phyloP scores from a whole-genome alignment of 345 rosid genomes.

The Bretschneidera sinensis region DNA sequence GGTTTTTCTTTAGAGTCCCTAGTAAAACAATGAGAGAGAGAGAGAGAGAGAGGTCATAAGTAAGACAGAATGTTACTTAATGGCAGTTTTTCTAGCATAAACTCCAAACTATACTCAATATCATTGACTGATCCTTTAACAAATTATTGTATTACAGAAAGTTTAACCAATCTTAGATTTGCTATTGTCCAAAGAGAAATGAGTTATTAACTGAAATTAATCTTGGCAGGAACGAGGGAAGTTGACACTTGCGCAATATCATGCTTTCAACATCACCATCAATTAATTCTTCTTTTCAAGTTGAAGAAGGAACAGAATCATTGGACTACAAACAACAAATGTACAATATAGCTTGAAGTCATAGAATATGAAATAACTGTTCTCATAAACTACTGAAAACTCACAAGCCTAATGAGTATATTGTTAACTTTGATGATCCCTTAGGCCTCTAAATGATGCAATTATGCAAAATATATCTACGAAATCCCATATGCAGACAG shows the following conservation, averaged over 20 bases:
- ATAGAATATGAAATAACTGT: background rate
- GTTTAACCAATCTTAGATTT: too few species aligned
- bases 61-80: too few species aligned
- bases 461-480: background rate
- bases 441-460: constrained; percentile 4
- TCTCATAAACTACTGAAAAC: background rate
- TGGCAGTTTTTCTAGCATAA: too few species aligned
- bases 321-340: constrained; percentile 22
- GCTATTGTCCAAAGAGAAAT: too few species aligned
- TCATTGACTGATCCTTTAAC: too few species aligned
- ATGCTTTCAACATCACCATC: constrained; percentile 18
- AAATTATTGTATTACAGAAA: too few species aligned
- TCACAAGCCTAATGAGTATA: background rate
- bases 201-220: too few species aligned
- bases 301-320: constrained; percentile 15
- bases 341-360: background rate
- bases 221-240: too few species aligned
- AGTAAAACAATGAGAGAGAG: background rate
- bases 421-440: background rate
- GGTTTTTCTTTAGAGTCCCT: background rate
- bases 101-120: too few species aligned
- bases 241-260: constrained; percentile 12
- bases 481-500: background rate
- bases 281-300: constrained; percentile 18
- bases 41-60: too few species aligned